Evolutionary conservation across 805 yeast genomes (phyloP).

Genomic region (Candida sanyiensis): DNA sequence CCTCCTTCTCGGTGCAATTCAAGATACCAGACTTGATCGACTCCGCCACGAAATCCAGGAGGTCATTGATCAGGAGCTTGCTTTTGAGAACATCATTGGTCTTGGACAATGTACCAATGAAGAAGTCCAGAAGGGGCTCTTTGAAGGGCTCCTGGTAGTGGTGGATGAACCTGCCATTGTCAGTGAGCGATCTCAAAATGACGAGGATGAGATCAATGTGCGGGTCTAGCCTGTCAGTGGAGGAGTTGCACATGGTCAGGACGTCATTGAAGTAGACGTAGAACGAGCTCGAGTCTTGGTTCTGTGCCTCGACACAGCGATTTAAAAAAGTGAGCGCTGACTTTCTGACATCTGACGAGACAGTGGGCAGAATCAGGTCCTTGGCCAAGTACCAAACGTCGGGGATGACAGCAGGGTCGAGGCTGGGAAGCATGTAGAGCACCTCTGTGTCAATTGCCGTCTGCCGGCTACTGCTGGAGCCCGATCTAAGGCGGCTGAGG

Average conservation of each 20-base stretch:
- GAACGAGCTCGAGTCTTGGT: conserved; percentile 42
- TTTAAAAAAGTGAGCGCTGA: conserved; percentile 48
- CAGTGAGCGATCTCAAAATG: conserved; percentile 43
- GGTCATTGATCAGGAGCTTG: conserved; percentile 15
- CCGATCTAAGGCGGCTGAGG: conserved; percentile 34
- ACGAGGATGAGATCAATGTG: conserved; percentile 46
- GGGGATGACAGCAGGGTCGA: conserved; percentile 53
- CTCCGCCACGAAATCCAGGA: conserved; percentile 36
- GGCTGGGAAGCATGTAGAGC: conserved; percentile 43
- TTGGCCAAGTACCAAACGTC: conserved; percentile 72
- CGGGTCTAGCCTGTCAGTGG: conserved; percentile 33
- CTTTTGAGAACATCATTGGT: conserved; percentile 21
- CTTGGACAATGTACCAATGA: conserved; percentile 30
- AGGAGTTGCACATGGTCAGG: conserved; percentile 35
- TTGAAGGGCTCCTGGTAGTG: conserved; percentile 44
- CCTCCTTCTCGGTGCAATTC: conserved; percentile 26
- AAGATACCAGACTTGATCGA: conserved; percentile 39
- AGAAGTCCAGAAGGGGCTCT: conserved; percentile 33
- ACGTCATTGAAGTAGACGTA: conserved; percentile 59
- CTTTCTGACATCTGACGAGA: conserved; percentile 27
- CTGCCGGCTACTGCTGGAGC: conserved; percentile 35
- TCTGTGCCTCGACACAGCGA: conserved; percentile 47
- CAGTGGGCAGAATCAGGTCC: conserved; percentile 40
- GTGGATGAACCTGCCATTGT: conserved; percentile 47
- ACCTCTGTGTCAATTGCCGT: conserved; percentile 46